These are phyloP conservation scores for Candida mattraensis DNA, from an alignment of 805 yeast genomes.

Conservation along the genomic window DNA sequence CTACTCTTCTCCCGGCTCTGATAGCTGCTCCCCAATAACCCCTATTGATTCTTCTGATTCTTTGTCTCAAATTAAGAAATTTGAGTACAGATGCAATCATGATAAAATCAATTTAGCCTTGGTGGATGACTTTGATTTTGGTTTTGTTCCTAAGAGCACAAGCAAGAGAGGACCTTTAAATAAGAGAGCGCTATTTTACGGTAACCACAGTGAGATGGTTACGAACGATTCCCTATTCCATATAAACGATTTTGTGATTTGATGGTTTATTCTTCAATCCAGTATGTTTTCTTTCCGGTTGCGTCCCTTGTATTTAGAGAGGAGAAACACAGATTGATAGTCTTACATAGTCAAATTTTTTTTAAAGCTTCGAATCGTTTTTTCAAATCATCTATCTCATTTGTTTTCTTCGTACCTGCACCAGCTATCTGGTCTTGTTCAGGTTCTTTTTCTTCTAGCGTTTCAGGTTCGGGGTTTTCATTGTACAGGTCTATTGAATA, in stretches of 20 bases:
- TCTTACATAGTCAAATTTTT: constrained; percentile 27
- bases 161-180: constrained; percentile 29
- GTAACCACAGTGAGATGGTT: constrained; percentile 34
- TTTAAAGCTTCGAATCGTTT: constrained; percentile 44
- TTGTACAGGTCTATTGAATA: constrained; percentile 30
- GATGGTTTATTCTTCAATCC: constrained; percentile 2
- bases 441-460: constrained; percentile 4
- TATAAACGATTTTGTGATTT: constrained; percentile 26
- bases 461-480: constrained; percentile 13
- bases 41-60: constrained; percentile 1
- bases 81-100: constrained; percentile 31
- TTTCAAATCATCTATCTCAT: constrained; percentile 33
- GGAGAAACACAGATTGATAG: constrained; percentile 3
- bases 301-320: constrained; percentile 6
- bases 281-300: too few relatives aligned
- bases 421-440: constrained; percentile 8
- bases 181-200: constrained; percentile 32
- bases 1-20: constrained; percentile 1
- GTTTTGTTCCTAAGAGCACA: constrained; percentile 1
- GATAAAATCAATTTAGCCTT: constrained; percentile 30
- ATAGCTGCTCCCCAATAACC: constrained; percentile 2
- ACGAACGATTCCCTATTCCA: constrained; percentile 22
- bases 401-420: constrained; percentile 3
- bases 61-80: constrained; percentile 14
- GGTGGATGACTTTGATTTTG: constrained; percentile 17